Conservation (phyloP, 805 yeast species). For the Yarrowia yakushimensis region DNA sequence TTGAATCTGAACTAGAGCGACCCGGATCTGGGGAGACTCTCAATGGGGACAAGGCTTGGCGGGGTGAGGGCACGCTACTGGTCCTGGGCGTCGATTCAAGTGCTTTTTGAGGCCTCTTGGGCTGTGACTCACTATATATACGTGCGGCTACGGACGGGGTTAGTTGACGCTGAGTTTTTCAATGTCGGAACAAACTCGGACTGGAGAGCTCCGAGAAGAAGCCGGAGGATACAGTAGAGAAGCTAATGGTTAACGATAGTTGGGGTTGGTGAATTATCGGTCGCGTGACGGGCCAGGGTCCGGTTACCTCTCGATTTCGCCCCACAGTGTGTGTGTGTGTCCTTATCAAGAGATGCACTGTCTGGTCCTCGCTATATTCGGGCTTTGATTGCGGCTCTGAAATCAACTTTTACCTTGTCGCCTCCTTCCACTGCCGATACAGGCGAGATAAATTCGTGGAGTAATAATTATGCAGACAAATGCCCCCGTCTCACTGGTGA, state of each 20-base stretch:
- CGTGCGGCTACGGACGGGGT: constrained; percentile 25
- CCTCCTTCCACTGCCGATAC: constrained; percentile 16
- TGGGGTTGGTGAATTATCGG: background rate
- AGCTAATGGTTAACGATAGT: background rate
- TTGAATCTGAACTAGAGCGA: background rate
- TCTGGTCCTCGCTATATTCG: background rate
- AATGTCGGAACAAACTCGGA: constrained; percentile 10
- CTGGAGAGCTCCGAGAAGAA: background rate
- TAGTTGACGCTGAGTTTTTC: background rate
- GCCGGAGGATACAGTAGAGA: constrained; percentile 12
- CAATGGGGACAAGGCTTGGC: background rate
- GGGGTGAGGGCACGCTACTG: background rate
- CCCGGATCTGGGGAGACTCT: background rate
- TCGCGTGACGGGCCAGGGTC: no score
- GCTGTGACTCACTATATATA: constrained; percentile 13
- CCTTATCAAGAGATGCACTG: background rate
- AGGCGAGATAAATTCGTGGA: background rate
- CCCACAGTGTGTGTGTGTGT: no score
- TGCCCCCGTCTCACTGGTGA: no score
- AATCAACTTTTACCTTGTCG: background rate
- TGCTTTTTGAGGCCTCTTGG: background rate
- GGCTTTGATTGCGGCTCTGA: constrained; percentile 6
- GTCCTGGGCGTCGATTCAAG: background rate
- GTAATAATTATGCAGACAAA: background rate
- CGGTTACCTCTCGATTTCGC: no score